A percentile compares a stretch with the other conserved stretches of the same genome.
Evolutionary conservation across 257 asterid species (phyloP).

Genomic region (Solanum acaule): DNA sequence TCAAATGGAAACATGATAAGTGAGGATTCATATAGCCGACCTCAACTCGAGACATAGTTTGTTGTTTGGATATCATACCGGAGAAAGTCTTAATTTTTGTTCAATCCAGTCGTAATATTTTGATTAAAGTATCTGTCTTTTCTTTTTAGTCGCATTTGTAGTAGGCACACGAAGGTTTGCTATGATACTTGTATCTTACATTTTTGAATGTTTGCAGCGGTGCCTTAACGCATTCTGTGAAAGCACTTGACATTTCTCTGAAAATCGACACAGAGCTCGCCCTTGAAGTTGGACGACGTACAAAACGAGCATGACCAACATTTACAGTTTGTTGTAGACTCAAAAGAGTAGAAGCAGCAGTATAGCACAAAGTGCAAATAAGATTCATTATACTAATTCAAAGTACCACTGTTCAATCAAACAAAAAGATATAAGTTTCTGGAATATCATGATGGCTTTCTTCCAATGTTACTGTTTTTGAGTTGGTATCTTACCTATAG

Average conservation of each 20-base stretch:
- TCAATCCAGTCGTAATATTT: background rate
- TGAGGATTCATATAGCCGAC: background rate
- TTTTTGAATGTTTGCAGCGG: slow-evolving; percentile 49
- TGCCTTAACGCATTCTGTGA: slow-evolving; percentile 87
- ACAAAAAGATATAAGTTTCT: background rate
- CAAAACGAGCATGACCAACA: slow-evolving; percentile 70
- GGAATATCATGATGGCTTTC: background rate
- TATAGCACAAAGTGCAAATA: background rate
- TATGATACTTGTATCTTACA: background rate
- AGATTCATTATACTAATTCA: background rate
- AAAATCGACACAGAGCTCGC: slow-evolving; percentile 98
- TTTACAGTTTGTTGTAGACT: background rate
- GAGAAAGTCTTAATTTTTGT: background rate
- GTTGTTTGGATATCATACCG: background rate
- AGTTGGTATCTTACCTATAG: background rate
- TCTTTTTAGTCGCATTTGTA: background rate
- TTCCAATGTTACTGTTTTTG: background rate
- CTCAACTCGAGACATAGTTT: background rate
- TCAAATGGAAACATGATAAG: background rate
- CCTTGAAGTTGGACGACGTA: slow-evolving; percentile 81
- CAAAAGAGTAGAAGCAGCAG: background rate
- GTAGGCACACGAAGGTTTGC: background rate
- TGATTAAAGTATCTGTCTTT: background rate
- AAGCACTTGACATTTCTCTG: slow-evolving; percentile 92
- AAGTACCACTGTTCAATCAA: background rate